These are phyloP conservation scores for Mycena pura DNA, from an alignment of 768 basidiomycete species.

Conservation along the genomic window DNA sequence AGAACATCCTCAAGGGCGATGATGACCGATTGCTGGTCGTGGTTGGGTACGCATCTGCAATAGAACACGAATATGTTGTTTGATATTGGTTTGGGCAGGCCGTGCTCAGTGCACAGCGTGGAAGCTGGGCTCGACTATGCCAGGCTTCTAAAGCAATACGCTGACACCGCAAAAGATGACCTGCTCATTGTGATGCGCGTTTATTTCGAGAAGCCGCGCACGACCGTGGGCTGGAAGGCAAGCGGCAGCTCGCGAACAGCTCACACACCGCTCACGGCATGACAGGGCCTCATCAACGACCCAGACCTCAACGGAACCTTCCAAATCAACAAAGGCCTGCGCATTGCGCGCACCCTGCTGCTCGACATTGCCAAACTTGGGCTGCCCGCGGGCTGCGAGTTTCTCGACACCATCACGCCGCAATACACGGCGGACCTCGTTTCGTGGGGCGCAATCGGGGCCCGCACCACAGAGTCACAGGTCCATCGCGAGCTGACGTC, in stretches of 20 bases:
- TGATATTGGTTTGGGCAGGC: conserved; percentile 48
- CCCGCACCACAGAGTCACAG: conserved; percentile 90
- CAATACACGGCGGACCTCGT: conserved; percentile 94
- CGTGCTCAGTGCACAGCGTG: conserved; percentile 94
- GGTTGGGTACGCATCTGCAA: conserved; percentile 66
- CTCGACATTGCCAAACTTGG: conserved; percentile 91
- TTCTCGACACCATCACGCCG: conserved; percentile 78
- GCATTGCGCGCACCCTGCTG: conserved; percentile 84
- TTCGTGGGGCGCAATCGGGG: conserved; percentile 92
- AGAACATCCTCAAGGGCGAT: conserved; percentile 80
- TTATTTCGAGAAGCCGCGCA: conserved; percentile 97
- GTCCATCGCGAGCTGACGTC: conserved; percentile 90
- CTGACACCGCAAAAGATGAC: conserved; percentile 81
- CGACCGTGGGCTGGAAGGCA: conserved; percentile 98
- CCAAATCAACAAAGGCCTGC: conserved; percentile 96
- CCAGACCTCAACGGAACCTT: conserved; percentile 92
- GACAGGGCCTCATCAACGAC: conserved; percentile 89
- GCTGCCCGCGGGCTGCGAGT: conserved; percentile 95
- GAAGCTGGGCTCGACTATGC: conserved; percentile 91
- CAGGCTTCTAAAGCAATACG: conserved; percentile 76
- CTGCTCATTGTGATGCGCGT: conserved; percentile 97
- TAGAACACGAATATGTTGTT: background rate
- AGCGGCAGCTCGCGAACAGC: too few species aligned
- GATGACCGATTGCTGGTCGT: conserved; percentile 95
- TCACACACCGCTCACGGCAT: background rate